Evolutionary conservation across 1,284 basidiomycete genomes (phyloP), one percentile per base, ranked within the genome.

Genomic region (Ustilago bromivora): DNA sequence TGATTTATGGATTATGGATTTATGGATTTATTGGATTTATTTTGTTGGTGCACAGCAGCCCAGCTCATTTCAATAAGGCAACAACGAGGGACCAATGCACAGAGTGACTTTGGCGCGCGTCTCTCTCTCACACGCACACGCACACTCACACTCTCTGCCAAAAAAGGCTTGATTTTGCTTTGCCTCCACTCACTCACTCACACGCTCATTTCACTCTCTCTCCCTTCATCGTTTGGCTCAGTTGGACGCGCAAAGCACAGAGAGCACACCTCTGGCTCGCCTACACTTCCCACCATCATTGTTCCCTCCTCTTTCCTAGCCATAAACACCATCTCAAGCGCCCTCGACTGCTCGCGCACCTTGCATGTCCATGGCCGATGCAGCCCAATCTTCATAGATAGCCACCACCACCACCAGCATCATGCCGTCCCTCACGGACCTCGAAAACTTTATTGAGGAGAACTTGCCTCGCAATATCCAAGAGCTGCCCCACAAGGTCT

Each of bases 361-460:
- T 19, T 19, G 43, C n/a, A 46, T 46, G 19, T 46, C n/a, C n/a
- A 19, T 46, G 43, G 43, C 43, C 43, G 19, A 11, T 17, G 43
- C 17, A 19, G 19, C 43, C 15, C 7, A 8, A 46, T 15, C n/a
- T 19, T n/a, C n/a, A 19, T 46, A 46, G 49, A 15, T 34, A 19
- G 28, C 23, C 40, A 15, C 23, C 23, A 34, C 10, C 34, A 57
- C 8, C 35, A 13, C 12, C 63, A 56, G 15, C 53, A 82, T 82
- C 53, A 82, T 84, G 82, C 81, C 78, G 4, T 75, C 79, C 9
- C 76, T 84, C 51, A 61, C 66, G n/a, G 81, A 82, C 52, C 68
- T 84, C 53, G 82, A 84, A 23, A 71, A 80, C 46, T 82, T 81
- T 58, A 75, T 84, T 64, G 80, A 82, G 74, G 66, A 76, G 36